These are phyloP conservation scores for Gossypium ekmanianum DNA, from an alignment of 345 rosid species.

Conservation along the genomic window DNA sequence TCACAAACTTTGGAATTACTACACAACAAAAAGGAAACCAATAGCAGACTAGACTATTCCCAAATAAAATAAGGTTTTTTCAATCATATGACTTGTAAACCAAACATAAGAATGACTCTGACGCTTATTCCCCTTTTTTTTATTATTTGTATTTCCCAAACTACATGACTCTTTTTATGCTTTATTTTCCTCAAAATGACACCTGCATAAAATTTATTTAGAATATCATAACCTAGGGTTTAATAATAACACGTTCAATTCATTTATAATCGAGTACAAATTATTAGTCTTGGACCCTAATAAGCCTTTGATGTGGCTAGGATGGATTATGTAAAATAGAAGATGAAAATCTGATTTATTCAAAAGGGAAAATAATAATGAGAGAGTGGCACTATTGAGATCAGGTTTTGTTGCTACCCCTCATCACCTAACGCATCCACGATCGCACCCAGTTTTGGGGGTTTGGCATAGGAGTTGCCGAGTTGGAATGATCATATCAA, in stretches of 20 bases:
- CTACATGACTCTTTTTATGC: background rate
- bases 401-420: background rate
- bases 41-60: background rate
- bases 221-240: no score
- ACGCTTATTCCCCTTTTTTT: no score
- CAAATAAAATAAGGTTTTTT: background rate
- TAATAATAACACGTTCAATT: no score
- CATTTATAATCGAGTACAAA: no score
- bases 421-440: conserved; percentile 25
- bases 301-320: no score
- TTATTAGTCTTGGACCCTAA: no score
- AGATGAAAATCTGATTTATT: background rate
- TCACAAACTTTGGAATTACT: background rate
- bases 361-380: conserved; percentile 23
- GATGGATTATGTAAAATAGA: no score
- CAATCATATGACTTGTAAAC: no score
- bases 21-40: background rate
- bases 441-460: conserved; percentile 18
- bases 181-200: background rate
- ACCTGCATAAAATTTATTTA: background rate
- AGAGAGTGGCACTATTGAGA: conserved; percentile 7
- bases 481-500: conserved; percentile 8
- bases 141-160: background rate
- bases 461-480: conserved; percentile 17
- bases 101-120: no score